These are phyloP conservation scores for Lithospermum erythrorhizon DNA, from an alignment of 257 asterid genomes.

Conservation along the genomic window DNA sequence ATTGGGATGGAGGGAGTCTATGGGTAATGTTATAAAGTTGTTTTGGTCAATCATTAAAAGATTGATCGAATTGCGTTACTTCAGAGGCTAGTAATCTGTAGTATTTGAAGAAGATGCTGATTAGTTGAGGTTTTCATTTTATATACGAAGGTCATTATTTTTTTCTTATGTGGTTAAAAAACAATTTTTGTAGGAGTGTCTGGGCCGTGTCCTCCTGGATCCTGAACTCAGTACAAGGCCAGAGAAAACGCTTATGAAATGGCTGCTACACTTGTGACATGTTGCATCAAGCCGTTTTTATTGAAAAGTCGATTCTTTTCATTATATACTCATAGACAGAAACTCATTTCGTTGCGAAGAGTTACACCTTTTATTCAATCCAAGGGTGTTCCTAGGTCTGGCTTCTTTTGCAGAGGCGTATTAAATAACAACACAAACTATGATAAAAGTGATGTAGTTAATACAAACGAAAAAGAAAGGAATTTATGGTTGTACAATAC, in stretches of 20 bases:
- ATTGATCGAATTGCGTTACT: too few species aligned
- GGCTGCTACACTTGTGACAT: slow-evolving; percentile 1
- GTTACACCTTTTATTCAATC: not conserved
- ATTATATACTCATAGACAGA: not conserved
- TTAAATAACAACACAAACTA: not conserved
- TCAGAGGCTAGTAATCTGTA: too few species aligned
- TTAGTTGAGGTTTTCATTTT: not conserved
- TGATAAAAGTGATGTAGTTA: not conserved
- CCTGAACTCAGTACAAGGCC: too few species aligned
- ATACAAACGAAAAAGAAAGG: slow-evolving; percentile 7
- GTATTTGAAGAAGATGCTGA: not conserved
- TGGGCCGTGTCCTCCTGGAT: too few species aligned
- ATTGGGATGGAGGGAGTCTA: too few species aligned
- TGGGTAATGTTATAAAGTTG: too few species aligned
- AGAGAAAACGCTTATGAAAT: not conserved
- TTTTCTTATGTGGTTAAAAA: not conserved
- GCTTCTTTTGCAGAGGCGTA: not conserved
- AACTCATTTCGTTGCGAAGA: not conserved
- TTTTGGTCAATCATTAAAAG: too few species aligned
- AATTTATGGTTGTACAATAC: slow-evolving; percentile 77
- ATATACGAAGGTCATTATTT: too few species aligned
- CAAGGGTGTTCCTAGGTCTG: not conserved
- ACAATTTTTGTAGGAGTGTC: not conserved
- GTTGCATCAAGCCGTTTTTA: not conserved
- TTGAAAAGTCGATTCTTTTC: not conserved